Percentiles rank a stretch among this genome's conserved stretches.
phyloP scores from a whole-genome alignment of 495 filamentous ascomycete species.

The Hypoxylon subgilvum region DNA sequence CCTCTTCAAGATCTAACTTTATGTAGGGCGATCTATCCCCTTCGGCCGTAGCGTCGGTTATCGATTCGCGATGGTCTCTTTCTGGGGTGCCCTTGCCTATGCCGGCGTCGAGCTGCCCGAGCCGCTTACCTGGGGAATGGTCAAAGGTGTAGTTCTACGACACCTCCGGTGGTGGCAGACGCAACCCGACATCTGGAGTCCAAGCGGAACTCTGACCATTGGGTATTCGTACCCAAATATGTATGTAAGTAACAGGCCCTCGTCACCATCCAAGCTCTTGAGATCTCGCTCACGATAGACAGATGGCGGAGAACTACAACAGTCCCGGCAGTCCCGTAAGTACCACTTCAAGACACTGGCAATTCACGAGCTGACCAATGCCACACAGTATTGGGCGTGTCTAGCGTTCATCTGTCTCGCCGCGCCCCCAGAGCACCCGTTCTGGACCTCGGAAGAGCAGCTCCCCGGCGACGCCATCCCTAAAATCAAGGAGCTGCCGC shows the following conservation, averaged over 20 bases:
- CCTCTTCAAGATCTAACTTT: not conserved
- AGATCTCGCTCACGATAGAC: conserved; percentile 6
- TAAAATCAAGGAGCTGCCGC: conserved; percentile 60
- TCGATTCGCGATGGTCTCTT: conserved; percentile 79
- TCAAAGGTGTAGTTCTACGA: conserved; percentile 74
- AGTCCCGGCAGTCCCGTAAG: conserved; percentile 63
- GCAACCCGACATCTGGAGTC: conserved; percentile 72
- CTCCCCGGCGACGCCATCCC: conserved; percentile 62
- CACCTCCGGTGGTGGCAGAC: conserved; percentile 81
- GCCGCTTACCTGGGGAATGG: conserved; percentile 75
- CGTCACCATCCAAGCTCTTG: not conserved
- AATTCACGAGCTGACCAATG: not conserved
- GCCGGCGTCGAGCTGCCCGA: conserved; percentile 73
- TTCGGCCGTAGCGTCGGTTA: conserved; percentile 80
- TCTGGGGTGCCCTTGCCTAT: conserved; percentile 79
- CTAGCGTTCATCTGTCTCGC: conserved; percentile 76
- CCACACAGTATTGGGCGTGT: conserved; percentile 74
- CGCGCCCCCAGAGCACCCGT: conserved; percentile 69
- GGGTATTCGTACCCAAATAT: conserved; percentile 81
- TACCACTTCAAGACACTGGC: not conserved
- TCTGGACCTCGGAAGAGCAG: conserved; percentile 73
- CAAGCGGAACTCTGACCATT: conserved; percentile 74
- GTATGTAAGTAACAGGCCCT: conserved; percentile 59
- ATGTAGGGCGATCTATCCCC: conserved; percentile 65
- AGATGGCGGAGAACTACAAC: conserved; percentile 79